phyloP scores from a whole-genome alignment of 306 rosid genomes.

The Gleditsia sinensis region DNA sequence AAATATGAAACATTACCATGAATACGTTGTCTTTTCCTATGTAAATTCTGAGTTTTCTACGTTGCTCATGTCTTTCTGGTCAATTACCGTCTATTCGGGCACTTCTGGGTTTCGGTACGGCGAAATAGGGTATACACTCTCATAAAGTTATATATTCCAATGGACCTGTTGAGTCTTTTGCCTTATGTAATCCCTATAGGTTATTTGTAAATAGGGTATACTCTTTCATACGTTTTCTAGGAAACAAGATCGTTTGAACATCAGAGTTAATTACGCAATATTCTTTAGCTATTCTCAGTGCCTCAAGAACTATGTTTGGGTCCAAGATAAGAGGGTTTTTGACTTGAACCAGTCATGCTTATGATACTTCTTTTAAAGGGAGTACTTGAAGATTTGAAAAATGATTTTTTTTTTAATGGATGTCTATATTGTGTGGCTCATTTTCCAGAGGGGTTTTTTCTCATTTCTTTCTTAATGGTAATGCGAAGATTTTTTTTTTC shows the following conservation, averaged over 20 bases:
- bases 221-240: conserved; percentile 1
- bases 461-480: background rate
- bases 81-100: background rate
- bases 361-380: background rate
- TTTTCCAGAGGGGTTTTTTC: background rate
- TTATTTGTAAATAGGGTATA: conserved; percentile 39
- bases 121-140: background rate
- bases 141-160: background rate
- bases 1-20: too few relatives aligned
- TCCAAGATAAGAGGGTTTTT: background rate
- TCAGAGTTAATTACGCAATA: background rate
- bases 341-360: background rate
- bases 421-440: background rate
- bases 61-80: background rate
- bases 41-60: background rate
- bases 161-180: conserved; percentile 12
- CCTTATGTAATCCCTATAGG: background rate
- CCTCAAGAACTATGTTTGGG: background rate
- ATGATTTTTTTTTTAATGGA: background rate
- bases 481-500: too few relatives aligned
- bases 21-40: background rate
- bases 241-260: background rate
- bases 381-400: background rate
- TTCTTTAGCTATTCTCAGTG: too few relatives aligned
- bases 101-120: background rate